Percentiles rank a stretch among this genome's conserved stretches.
Evolutionary conservation across 495 filamentous ascomycete species (phyloP).

Genomic region (Neurospora sp.): DNA sequence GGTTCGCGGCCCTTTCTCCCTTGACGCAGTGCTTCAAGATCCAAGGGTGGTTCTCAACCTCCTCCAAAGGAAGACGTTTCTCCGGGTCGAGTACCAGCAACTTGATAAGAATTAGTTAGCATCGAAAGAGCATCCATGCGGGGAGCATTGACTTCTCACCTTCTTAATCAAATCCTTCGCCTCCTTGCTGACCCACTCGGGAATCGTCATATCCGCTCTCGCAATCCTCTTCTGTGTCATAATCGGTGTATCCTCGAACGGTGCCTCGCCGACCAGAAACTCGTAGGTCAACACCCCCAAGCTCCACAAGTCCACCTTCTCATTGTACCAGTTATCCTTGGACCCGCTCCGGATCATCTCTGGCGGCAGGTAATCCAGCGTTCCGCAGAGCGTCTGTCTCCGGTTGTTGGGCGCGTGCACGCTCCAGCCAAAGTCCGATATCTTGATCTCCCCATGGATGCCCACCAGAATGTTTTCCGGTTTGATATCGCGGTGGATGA

Average conservation of each 20-base stretch:
- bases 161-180: conserved; percentile 86
- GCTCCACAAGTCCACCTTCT: conserved; percentile 95
- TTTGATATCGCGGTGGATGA: conserved; percentile 98
- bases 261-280: conserved; percentile 90
- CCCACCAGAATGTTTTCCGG: conserved; percentile 97
- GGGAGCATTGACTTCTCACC: conserved; percentile 38
- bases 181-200: conserved; percentile 80
- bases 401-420: conserved; percentile 95
- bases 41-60: conserved; percentile 89
- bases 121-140: background rate
- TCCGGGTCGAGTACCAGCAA: conserved; percentile 89
- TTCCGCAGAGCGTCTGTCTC: conserved; percentile 92
- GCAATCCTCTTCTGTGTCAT: conserved; percentile 93
- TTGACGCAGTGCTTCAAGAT: conserved; percentile 92
- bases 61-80: conserved; percentile 81
- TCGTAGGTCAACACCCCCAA: conserved; percentile 93
- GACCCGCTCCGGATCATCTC: conserved; percentile 86
- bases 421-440: conserved; percentile 97
- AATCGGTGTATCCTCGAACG: conserved; percentile 88
- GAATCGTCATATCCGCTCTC: conserved; percentile 84
- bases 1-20: conserved; percentile 51
- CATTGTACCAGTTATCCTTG: conserved; percentile 76
- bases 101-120: conserved; percentile 30
- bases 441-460: conserved; percentile 97
- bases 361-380: conserved; percentile 90